Evolutionary conservation across 192 early-diverging fungal genomes (phyloP), one percentile per base, ranked within the genome.

Genomic region (Lobosporangium transversale): DNA sequence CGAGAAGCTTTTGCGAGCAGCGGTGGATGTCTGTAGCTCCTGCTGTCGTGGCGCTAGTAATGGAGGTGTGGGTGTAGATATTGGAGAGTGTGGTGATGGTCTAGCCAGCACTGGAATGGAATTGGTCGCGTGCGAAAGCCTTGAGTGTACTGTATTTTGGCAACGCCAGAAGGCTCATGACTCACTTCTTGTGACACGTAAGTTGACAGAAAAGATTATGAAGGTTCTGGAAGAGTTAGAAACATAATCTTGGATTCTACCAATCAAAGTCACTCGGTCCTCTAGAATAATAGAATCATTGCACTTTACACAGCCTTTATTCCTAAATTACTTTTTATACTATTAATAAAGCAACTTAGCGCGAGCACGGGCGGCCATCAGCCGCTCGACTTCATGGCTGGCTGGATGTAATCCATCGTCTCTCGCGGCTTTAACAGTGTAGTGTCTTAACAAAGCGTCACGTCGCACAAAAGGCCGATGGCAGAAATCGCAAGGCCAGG

Each of bases 401-500:
- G 73, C 73, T 21, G 73, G 73, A n/a, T 76, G 73, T 35, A 76
- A 30, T 0, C 73, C 73, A 45, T 76, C 73, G 24, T 62, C 73
- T 20, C 73, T 76, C 4, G 73, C 73, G 11, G 73, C 64, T 23
- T 76, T 76, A 53, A 76, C 73, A 17, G 73, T 76, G 48, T 76
- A 76, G 26, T 76, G 73, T 23, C 73, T 48, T 43, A 76, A 29
- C 44, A 76, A 11, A 0, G 73, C 73, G 27, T 76, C 73, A 12
- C 73, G 32, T 31, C 73, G 26, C n/a, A 76, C 73, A 57, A 76
- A 76, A 7, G 73, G 73, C 12, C 73, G 62, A 42, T 76, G 73
- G 23, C 73, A 76, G 32, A 62, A 76, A 23, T 76, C 73, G 21
- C 73, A 76, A 2, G 73, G 73, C 73, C 73, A 76, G 23, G 73